Evolutionary conservation across 169 alveolate species (phyloP).

Genomic region (Plasmodium yoelii): DNA sequence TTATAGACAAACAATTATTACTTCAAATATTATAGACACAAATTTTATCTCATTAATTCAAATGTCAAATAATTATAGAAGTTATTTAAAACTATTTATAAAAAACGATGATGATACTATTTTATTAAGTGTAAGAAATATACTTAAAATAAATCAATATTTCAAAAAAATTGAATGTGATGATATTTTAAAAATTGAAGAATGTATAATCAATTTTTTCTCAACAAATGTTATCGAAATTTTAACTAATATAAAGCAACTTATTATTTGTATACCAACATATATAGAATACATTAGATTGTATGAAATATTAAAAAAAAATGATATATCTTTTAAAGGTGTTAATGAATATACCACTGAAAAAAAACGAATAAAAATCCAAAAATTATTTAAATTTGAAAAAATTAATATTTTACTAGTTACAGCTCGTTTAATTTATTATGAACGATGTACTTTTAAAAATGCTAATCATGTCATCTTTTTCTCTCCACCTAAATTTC

Average conservation of each 20-base stretch:
- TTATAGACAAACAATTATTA: constrained; percentile 71
- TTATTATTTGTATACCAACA: constrained; percentile 65
- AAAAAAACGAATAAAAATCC: constrained; percentile 52
- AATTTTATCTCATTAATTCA: constrained; percentile 67
- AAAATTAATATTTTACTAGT: constrained; percentile 61
- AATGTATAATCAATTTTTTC: constrained; percentile 36
- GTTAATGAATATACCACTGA: constrained; percentile 69
- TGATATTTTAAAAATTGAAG: constrained; percentile 53
- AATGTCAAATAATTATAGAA: constrained; percentile 30
- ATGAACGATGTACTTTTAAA: constrained; percentile 68
- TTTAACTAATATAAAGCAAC: constrained; percentile 50
- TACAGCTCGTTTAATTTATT: constrained; percentile 66
- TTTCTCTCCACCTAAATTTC: constrained; percentile 67
- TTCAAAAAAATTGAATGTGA: constrained; percentile 62
- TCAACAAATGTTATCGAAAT: constrained; percentile 59
- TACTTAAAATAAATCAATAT: constrained; percentile 44
- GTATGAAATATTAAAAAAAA: constrained; percentile 58
- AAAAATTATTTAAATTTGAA: constrained; percentile 53
- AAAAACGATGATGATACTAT: constrained; percentile 13
- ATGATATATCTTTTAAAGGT: constrained; percentile 68
- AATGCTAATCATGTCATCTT: constrained; percentile 70
- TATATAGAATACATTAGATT: constrained; percentile 62
- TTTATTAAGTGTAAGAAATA: constrained; percentile 37
- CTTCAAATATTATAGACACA: constrained; percentile 55
- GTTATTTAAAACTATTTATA: constrained; percentile 46